Conservation (phyloP, 305 asterid genomes). For the Plantago coronopus region DNA sequence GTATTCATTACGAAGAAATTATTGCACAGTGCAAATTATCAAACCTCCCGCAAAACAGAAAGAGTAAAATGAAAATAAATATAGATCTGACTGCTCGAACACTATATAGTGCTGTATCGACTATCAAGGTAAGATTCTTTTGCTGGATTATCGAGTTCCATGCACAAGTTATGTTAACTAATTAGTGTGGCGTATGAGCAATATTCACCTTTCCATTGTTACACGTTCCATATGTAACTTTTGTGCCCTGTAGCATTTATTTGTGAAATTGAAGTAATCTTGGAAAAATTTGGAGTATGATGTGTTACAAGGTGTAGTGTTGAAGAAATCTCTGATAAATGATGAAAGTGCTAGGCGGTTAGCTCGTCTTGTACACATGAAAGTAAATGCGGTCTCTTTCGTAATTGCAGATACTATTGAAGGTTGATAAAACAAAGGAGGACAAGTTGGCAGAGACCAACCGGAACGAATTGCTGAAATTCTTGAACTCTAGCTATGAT, state of each 20-base stretch:
- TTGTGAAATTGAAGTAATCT: background rate
- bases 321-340: background rate
- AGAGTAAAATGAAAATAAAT: no score
- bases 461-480: slow-evolving; percentile 74
- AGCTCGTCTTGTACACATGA: slow-evolving; percentile 1
- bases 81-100: no score
- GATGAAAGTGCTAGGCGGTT: background rate
- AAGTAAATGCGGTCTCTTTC: slow-evolving; percentile 4
- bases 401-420: slow-evolving; percentile 60
- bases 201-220: no score
- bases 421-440: slow-evolving; percentile 91
- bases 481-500: slow-evolving; percentile 93
- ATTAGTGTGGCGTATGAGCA: no score
- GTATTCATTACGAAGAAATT: no score
- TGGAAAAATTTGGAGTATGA: background rate
- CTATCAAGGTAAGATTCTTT: no score
- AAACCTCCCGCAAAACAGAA: no score
- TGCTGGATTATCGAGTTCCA: no score
- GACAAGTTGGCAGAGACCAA: slow-evolving; percentile 88
- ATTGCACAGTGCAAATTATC: no score
- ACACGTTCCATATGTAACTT: no score
- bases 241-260: background rate
- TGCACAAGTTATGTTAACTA: no score
- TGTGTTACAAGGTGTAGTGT: background rate
- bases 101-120: no score